phyloP scores from a whole-genome alignment of 2,329 filamentous ascomycete species.

The Madurella fahalii region DNA sequence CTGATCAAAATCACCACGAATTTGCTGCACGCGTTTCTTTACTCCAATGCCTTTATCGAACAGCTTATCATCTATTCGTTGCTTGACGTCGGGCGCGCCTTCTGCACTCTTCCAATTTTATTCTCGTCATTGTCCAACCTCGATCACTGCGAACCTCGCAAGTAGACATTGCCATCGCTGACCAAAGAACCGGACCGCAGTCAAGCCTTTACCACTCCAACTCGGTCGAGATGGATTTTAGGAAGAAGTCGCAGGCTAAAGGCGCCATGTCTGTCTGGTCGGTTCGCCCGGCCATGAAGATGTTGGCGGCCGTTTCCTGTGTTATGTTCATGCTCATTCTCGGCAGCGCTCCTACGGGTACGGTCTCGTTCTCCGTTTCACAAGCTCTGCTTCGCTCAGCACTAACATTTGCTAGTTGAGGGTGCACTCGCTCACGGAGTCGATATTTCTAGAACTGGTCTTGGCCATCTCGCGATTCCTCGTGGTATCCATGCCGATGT shows the following conservation, averaged over 20 bases:
- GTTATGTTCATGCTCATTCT: neutral
- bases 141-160: neutral
- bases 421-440: neutral
- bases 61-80: too few species aligned
- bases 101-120: too few species aligned
- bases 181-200: neutral
- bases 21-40: too few species aligned
- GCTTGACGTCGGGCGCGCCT: too few species aligned
- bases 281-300: neutral
- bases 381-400: neutral
- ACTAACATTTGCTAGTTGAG: neutral
- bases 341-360: neutral
- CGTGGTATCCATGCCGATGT: neutral
- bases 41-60: too few species aligned
- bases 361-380: neutral
- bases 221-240: neutral
- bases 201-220: neutral
- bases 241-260: neutral
- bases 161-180: neutral
- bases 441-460: neutral
- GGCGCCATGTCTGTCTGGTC: neutral
- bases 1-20: too few species aligned
- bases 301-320: neutral
- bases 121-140: too few species aligned
- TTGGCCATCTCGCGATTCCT: neutral